Conservation (phyloP, 2,329 filamentous ascomycete genomes). For the Xylariaceae sp. region DNA sequence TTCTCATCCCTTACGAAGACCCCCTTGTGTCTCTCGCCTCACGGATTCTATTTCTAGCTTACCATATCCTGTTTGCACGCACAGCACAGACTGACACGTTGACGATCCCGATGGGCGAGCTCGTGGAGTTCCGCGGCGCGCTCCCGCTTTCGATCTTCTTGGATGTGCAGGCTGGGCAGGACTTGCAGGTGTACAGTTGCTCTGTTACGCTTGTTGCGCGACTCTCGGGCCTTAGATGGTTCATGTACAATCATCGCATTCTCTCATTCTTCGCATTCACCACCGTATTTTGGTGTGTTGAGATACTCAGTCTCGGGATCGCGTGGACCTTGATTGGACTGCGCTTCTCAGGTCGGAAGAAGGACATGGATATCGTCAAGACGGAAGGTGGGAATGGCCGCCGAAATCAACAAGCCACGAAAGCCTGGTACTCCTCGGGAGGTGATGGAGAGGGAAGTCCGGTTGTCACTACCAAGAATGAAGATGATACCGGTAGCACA, state of each 20-base stretch:
- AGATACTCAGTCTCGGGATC: conserved; percentile 62
- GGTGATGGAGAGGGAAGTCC: too few relatives aligned
- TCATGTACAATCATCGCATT: conserved; percentile 82
- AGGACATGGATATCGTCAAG: conserved; percentile 13
- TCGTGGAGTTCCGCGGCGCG: conserved; percentile 55
- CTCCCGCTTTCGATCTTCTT: conserved; percentile 47
- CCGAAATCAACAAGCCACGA: neutral
- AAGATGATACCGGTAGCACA: conserved; percentile 18
- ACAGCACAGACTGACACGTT: conserved; percentile 60
- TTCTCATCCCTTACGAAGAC: conserved; percentile 76
- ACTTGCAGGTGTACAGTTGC: conserved; percentile 72
- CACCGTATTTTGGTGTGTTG: conserved; percentile 69
- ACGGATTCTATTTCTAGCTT: conserved; percentile 60
- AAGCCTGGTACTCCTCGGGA: neutral
- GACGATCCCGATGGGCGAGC: conserved; percentile 68
- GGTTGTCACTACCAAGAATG: too few relatives aligned
- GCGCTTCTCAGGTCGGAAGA: conserved; percentile 31
- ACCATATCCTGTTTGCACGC: conserved; percentile 65
- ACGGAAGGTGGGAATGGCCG: neutral
- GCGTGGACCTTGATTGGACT: conserved; percentile 57
- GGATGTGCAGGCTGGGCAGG: conserved; percentile 66
- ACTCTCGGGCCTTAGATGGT: conserved; percentile 71
- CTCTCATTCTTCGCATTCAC: conserved; percentile 66
- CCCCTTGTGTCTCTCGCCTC: conserved; percentile 60
- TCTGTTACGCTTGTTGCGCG: conserved; percentile 67